Base-by-base conservation (phyloP, 2,329 filamentous ascomycete species). In the Elsinoe australis region DNA sequence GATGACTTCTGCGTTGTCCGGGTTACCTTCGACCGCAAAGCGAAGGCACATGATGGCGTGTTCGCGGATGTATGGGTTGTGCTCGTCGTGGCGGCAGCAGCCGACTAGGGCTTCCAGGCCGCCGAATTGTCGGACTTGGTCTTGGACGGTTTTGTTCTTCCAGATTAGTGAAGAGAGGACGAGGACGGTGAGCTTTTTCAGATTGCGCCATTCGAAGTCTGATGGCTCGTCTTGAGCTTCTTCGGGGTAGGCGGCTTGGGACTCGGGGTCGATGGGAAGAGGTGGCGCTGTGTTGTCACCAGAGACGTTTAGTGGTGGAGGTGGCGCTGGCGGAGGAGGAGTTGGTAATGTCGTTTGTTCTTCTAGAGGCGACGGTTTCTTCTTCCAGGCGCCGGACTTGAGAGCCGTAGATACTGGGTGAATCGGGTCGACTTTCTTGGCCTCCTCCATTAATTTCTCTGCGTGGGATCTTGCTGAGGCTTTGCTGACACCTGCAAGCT, bases 11-110 rank as follows among this genome's bases (percentile, higher is more conserved):
- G 84, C 83, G 12, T 85, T 86, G 49, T 82, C 82, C 24, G 82
- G 76, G 52, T 82, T 87, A 9, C 83, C 83, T 70, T 78, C 75
- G 5, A 78, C 66, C 15, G 77, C 59, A 57, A 79, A 94, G 61
- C 90, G 89, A n/a, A 94, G 74, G 55, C 85, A 89, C 62, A 94
- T 82, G 42, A 89, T 87, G 2, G 87, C 86, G 54, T 89, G 85
- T 64, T 96, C 90, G 59, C 90, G 87, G 54, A 94, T 89, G 61
- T 90, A 95, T 0, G 88, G 87, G 60, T 95, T 95, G 67, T 94
- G 81, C 56, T 90, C 87, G 61, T 96, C 90, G 61, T 92, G 92
- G 24, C 82, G 78, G 58, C 88, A 95, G 66, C 88, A 95, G 59
- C 88, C 88, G 12, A 95, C 76, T 15, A 96, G 75, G 0, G 86